Evolutionary conservation across 1,139 yeast species (phyloP).

Genomic region (Scheffersomyces segobiensis): DNA sequence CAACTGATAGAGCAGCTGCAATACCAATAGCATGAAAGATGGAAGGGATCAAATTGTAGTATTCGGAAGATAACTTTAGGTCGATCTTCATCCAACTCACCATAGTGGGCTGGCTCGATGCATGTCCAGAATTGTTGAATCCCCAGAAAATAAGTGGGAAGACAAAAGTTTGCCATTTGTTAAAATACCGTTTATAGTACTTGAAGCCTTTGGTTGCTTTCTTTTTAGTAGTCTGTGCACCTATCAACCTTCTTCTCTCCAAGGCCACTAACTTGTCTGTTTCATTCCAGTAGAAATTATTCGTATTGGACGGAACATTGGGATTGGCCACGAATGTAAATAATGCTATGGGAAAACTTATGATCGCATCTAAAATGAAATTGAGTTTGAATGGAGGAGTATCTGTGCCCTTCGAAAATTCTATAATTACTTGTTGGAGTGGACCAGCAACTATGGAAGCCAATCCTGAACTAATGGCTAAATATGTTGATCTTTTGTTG

Average conservation of each 20-base stretch:
- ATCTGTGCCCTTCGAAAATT: slow-evolving; percentile 17
- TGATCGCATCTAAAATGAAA: slow-evolving; percentile 52
- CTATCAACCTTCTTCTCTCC: slow-evolving; percentile 39
- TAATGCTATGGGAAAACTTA: slow-evolving; percentile 49
- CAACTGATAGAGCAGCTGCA: slow-evolving; percentile 11
- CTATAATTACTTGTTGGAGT: slow-evolving; percentile 42
- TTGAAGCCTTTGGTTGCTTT: not conserved
- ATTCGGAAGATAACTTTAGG: slow-evolving; percentile 7
- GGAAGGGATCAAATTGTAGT: slow-evolving; percentile 11
- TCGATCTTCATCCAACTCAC: slow-evolving; percentile 14
- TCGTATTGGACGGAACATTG: slow-evolving; percentile 43
- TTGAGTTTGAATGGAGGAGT: slow-evolving; percentile 52
- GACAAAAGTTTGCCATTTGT: slow-evolving; percentile 14
- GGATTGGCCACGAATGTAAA: slow-evolving; percentile 44
- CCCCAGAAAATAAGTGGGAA: slow-evolving; percentile 16
- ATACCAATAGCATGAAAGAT: slow-evolving; percentile 11
- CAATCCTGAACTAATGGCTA: slow-evolving; percentile 41
- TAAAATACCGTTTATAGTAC: slow-evolving; percentile 5
- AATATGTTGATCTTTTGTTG: slow-evolving; percentile 48
- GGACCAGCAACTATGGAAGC: slow-evolving; percentile 49
- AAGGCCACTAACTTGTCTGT: slow-evolving; percentile 32
- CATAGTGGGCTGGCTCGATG: slow-evolving; percentile 12
- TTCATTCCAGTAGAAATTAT: slow-evolving; percentile 35
- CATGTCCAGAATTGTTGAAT: slow-evolving; percentile 12
- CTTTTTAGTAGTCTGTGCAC: slow-evolving; percentile 37